phyloP scores from a whole-genome alignment of 768 basidiomycete genomes.

The Boletellus emodensis region DNA sequence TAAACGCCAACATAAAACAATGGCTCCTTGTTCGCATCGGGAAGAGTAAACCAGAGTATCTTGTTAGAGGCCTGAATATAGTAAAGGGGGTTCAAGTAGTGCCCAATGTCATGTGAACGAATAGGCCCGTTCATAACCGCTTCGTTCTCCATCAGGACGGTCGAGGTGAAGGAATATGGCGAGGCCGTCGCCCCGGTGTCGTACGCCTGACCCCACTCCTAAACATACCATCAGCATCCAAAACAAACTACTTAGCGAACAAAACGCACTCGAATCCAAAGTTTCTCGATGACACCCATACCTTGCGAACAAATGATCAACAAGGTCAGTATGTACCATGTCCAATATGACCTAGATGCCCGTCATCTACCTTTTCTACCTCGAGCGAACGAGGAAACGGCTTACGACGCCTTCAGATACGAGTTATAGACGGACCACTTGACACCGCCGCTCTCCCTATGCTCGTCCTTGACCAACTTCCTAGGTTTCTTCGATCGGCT shows the following conservation, averaged over 20 bases:
- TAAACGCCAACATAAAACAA: conserved; percentile 71
- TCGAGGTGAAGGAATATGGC: conserved; percentile 19
- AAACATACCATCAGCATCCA: neutral
- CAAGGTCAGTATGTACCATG: conserved; percentile 20
- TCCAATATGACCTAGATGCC: conserved; percentile 28
- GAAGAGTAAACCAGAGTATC: conserved; percentile 28
- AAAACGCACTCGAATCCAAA: conserved; percentile 28
- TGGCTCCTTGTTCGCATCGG: conserved; percentile 55
- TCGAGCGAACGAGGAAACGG: neutral
- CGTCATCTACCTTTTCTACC: neutral
- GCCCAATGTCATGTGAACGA: conserved; percentile 15
- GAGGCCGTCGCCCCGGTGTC: neutral
- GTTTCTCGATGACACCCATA: conserved; percentile 27
- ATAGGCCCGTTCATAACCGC: conserved; percentile 24
- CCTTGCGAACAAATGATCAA: conserved; percentile 24
- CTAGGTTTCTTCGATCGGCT: conserved; percentile 52
- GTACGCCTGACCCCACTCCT: conserved; percentile 32
- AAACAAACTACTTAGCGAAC: neutral
- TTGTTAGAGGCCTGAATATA: conserved; percentile 13
- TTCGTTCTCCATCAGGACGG: conserved; percentile 27
- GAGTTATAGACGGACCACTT: conserved; percentile 70
- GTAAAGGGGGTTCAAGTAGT: conserved; percentile 14
- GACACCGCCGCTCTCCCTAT: conserved; percentile 75
- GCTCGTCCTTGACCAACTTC: conserved; percentile 78
- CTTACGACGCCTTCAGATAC: conserved; percentile 68